Conservation (phyloP, 495 filamentous ascomycete genomes). For the Neurospora tetrasperma region DNA sequence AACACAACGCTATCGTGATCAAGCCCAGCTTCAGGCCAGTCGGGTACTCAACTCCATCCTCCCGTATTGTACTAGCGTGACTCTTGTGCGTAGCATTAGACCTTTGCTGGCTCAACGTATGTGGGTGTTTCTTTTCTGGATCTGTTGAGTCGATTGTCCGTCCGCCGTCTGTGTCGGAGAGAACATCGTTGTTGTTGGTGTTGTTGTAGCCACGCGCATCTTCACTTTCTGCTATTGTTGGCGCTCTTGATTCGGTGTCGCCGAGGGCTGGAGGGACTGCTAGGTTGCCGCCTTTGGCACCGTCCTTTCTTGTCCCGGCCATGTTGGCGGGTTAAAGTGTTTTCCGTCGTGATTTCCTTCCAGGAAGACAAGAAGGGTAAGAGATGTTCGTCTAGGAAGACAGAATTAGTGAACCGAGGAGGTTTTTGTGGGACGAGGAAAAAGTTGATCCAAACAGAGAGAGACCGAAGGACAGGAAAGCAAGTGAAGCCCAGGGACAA, state of each 20-base stretch:
- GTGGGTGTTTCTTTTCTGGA: background rate
- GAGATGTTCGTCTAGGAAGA: background rate
- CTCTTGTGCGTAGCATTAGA: background rate
- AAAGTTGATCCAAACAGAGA: background rate
- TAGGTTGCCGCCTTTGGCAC: background rate
- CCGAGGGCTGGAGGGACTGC: background rate
- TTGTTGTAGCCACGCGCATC: background rate
- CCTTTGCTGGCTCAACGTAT: background rate
- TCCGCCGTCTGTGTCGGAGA: background rate
- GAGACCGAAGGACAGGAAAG: background rate
- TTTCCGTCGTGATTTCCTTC: background rate
- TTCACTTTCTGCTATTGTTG: background rate
- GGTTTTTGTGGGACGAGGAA: background rate
- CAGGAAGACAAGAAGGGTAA: background rate
- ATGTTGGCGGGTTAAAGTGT: background rate
- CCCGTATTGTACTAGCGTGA: conserved; percentile 16
- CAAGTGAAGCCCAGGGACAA: background rate
- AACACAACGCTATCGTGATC: conserved; percentile 40
- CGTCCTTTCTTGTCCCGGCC: background rate
- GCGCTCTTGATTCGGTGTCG: background rate
- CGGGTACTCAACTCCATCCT: conserved; percentile 39
- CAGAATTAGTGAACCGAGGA: background rate
- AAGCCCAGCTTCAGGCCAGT: conserved; percentile 34
- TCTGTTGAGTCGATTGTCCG: background rate
- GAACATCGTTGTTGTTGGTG: background rate